Evolutionary conservation across 345 rosid species (phyloP).

Genomic region (Crucihimalaya himalaica): DNA sequence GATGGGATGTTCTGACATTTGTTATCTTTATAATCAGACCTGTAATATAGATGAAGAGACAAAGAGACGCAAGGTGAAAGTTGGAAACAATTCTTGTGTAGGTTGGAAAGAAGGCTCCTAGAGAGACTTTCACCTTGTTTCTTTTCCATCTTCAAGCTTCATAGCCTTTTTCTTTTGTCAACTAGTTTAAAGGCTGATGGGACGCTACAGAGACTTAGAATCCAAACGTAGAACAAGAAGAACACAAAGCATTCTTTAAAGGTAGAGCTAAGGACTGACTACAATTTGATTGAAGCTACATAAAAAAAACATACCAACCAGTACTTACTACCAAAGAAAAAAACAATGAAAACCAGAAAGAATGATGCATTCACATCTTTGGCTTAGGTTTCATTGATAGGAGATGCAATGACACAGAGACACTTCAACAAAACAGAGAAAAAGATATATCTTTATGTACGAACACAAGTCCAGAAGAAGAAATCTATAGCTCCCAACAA

Average conservation of each 20-base stretch:
- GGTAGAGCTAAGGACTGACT: background rate
- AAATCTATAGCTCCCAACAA: background rate
- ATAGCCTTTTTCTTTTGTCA: background rate
- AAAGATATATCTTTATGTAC: background rate
- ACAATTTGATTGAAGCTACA: background rate
- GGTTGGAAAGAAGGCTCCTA: background rate
- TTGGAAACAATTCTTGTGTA: background rate
- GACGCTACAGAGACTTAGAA: background rate
- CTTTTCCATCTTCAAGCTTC: background rate
- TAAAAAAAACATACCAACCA: background rate
- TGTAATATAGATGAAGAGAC: background rate
- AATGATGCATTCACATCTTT: background rate
- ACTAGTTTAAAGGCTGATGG: background rate
- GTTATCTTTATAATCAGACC: background rate
- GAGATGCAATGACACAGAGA: slow-evolving; percentile 4
- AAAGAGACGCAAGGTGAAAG: slow-evolving; percentile 11
- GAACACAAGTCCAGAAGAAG: slow-evolving; percentile 1
- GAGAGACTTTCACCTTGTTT: background rate
- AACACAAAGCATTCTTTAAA: too few species aligned
- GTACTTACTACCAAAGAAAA: background rate
- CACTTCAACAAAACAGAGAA: background rate
- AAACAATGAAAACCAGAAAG: background rate
- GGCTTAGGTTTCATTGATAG: too few species aligned
- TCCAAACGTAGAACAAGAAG: slow-evolving; percentile 7
- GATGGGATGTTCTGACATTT: background rate